Percentiles rank a stretch among this genome's conserved stretches.
phyloP scores from a whole-genome alignment of 2,329 filamentous ascomycete species.

The Monosporascus sp. region DNA sequence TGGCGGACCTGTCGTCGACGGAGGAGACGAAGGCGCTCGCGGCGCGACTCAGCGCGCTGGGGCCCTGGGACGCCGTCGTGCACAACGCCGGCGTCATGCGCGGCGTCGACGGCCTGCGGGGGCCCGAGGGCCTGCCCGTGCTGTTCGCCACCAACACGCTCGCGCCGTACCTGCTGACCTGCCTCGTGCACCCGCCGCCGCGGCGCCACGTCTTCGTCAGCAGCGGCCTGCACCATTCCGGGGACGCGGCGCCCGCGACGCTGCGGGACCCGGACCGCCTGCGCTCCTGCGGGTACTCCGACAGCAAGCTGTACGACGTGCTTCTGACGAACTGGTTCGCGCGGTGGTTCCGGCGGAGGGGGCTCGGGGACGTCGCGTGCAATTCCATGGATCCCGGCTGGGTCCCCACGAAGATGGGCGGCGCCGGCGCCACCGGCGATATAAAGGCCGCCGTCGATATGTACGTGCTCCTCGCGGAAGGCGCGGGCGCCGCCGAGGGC shows the following conservation, averaged over 20 bases:
- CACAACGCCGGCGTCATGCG: constrained; percentile 52
- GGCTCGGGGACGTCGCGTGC: constrained; percentile 29
- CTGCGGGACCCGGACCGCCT: constrained; percentile 34
- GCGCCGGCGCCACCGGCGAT: constrained; percentile 38
- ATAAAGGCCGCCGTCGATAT: constrained; percentile 42
- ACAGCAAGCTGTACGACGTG: constrained; percentile 52
- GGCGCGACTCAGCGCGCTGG: constrained; percentile 40
- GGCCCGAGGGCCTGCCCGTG: constrained; percentile 35
- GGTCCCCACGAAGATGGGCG: constrained; percentile 52
- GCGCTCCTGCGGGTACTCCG: constrained; percentile 37
- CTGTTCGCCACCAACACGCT: constrained; percentile 52
- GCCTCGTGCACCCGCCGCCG: constrained; percentile 41
- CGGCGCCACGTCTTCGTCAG: constrained; percentile 47
- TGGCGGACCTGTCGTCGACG: constrained; percentile 48
- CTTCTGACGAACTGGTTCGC: constrained; percentile 52
- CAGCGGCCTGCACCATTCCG: constrained; percentile 44
- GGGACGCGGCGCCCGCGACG: constrained; percentile 33
- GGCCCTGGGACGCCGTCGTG: constrained; percentile 49
- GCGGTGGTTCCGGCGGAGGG: constrained; percentile 32
- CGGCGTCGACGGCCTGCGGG: constrained; percentile 27
- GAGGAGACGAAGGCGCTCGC: constrained; percentile 47
- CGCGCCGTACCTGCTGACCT: constrained; percentile 52
- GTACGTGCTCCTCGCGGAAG: constrained; percentile 41
- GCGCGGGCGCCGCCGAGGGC: constrained; percentile 23
- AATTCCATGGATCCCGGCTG: constrained; percentile 48